A percentile compares a stretch with the other conserved stretches of the same genome.
These are phyloP conservation scores for Lachancea waltii DNA, from an alignment of 805 yeast species.

Conservation along the genomic window DNA sequence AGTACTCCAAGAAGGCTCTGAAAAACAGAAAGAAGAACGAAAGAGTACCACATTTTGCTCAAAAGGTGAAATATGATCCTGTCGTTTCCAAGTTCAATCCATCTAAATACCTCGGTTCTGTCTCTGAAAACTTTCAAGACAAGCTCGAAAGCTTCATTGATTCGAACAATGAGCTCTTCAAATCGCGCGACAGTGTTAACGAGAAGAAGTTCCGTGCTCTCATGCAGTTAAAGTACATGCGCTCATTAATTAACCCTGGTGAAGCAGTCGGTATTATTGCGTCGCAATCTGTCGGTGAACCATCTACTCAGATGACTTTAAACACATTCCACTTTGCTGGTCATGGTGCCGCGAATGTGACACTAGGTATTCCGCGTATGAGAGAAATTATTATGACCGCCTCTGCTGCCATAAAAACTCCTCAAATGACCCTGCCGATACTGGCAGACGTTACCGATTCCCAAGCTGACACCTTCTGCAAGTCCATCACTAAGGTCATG, in stretches of 20 bases:
- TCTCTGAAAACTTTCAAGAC: slow-evolving; percentile 81
- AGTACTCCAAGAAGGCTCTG: slow-evolving; percentile 74
- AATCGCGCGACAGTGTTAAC: slow-evolving; percentile 43
- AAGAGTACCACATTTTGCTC: slow-evolving; percentile 56
- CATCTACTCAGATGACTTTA: slow-evolving; percentile 98
- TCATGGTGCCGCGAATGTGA: slow-evolving; percentile 99
- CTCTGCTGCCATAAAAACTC: slow-evolving; percentile 90
- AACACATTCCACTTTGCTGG: slow-evolving; percentile 98
- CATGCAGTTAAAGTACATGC: slow-evolving; percentile 98
- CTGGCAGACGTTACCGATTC: slow-evolving; percentile 72
- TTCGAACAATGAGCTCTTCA: slow-evolving; percentile 49
- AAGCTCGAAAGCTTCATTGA: slow-evolving; percentile 67
- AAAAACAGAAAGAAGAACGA: slow-evolving; percentile 64
- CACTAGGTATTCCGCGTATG: slow-evolving; percentile 99
- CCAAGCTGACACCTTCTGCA: slow-evolving; percentile 88
- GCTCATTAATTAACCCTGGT: slow-evolving; percentile 91
- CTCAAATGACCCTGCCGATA: slow-evolving; percentile 94
- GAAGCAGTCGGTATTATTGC: slow-evolving; percentile 98
- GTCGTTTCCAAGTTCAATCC: slow-evolving; percentile 82
- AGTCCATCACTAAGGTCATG: slow-evolving; percentile 75
- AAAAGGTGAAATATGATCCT: slow-evolving; percentile 72
- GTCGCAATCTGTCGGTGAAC: slow-evolving; percentile 97
- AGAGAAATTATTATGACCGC: slow-evolving; percentile 99
- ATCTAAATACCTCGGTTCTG: slow-evolving; percentile 84
- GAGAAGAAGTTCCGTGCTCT: slow-evolving; percentile 85